Evolutionary conservation across 1,284 basidiomycete genomes (phyloP), one percentile per base, ranked within the genome.

Genomic region (Salmacisia buchloeana): DNA sequence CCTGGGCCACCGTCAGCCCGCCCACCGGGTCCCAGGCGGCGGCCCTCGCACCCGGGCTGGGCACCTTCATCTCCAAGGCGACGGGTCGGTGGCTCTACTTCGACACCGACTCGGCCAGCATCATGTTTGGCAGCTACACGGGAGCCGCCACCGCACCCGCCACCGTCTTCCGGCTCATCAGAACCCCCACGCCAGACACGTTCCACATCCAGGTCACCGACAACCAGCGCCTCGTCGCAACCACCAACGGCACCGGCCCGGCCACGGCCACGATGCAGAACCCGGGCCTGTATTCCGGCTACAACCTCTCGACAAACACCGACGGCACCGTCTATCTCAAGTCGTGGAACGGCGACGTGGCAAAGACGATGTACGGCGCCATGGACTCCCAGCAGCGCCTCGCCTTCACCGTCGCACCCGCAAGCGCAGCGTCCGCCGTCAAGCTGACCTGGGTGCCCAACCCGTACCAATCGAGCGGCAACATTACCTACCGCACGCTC

Each of bases 361-460:
- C 58, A 9, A 59, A 59, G 43, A 59, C 58, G 18, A 43, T n/a
- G 43, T 59, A 59, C 34, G 38, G 38, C 34, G 43, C 58, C 18
- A 59, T 46, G 39, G 58, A 59, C 43, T 59, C 58, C 7, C 18
- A 27, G 3, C 31, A 9, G 15, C 58, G 58, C 2, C 58, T 59
- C 25, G 43, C 43, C 3, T 43, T 46, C 27, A 59, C 39, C 58
- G 23, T 38, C 34, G 29, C 13, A 6, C 38, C 38, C 2, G 33
- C 1, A 25, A 41, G 27, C 25, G 4, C 38, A 21, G 10, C 39
- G 6, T 33, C 58, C 3, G 58, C 39, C 25, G 27, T 59, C 39
- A 59, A 46, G 58, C 38, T 59, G 13, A 59, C 34, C 31, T 54
- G 49, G 49, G 18, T 7, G 1, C 49, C 49, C 49, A 54, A 54